Evolutionary conservation across 1,139 yeast species (phyloP).

Genomic region (Yamadazyma diddensiae): DNA sequence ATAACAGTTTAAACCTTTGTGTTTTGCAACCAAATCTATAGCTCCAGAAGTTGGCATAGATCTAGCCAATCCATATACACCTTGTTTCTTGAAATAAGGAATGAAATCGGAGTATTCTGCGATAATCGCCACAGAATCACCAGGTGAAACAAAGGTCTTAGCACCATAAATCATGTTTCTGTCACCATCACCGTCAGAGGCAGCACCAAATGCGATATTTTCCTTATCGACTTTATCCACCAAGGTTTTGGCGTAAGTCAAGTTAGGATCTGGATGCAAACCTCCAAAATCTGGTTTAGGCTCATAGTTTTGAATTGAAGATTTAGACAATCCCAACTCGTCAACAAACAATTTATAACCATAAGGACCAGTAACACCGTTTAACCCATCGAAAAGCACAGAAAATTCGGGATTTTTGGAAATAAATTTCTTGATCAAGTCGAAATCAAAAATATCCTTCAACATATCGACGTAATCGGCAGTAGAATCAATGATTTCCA

Average conservation of each 20-base stretch:
- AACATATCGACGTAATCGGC: conserved; percentile 73
- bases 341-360: conserved; percentile 81
- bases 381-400: conserved; percentile 83
- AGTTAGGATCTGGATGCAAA: conserved; percentile 95
- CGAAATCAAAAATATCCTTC: conserved; percentile 86
- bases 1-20: conserved; percentile 70
- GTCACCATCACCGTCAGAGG: conserved; percentile 98
- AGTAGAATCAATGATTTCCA: conserved; percentile 84
- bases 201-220: conserved; percentile 91
- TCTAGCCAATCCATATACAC: conserved; percentile 92
- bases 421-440: conserved; percentile 71
- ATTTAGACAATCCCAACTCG: conserved; percentile 73
- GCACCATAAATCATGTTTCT: conserved; percentile 98
- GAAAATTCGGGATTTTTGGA: conserved; percentile 53
- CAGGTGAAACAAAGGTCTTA: conserved; percentile 94
- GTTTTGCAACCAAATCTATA: conserved; percentile 83
- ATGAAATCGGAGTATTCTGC: conserved; percentile 88
- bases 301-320: conserved; percentile 70
- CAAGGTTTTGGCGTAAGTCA: conserved; percentile 87
- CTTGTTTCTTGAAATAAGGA: conserved; percentile 85
- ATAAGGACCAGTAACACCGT: conserved; percentile 98
- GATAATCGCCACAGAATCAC: conserved; percentile 96
- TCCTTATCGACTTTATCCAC: conserved; percentile 82
- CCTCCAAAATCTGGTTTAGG: conserved; percentile 96
- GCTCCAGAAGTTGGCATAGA: conserved; percentile 98